Evolutionary conservation across 73 alveolate species (phyloP), one percentile per base, ranked within the genome.

Genomic region (Paramecium sonneborni): DNA sequence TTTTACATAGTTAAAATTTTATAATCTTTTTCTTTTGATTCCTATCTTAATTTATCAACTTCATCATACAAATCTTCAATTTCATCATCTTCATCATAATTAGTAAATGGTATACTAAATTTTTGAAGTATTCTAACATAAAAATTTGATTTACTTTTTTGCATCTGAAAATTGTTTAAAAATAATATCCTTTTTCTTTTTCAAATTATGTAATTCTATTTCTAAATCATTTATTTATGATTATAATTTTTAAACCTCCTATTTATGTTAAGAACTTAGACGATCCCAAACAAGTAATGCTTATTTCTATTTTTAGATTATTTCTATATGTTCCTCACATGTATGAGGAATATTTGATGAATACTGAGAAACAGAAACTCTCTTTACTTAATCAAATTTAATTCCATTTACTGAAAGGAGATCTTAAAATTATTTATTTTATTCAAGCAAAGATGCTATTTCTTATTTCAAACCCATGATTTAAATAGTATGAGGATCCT

Each of bases 401-500:
- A 72, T 30, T 10, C 57, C 58, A 72, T 72, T 72, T 11, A 28
- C 86, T 28, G 30, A 9, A 34, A 72, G 57, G 15, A 72, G 18
- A 11, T 72, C 35, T 72, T 72, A 28, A 28, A 72, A 72, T n/a
- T 34, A 72, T 8, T 85, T 21, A 14, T 86, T 57, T 48, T 93
- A 96, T 30, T 68, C 85, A 24, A 91, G 30, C n/a, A 95, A 21
- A 1, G 62, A 94, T 55, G 70, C 76, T 23, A 96, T 95, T 69
- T 97, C 85, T 52, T 96, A 93, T 76, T 95, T 94, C 24, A 97
- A 94, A 76, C 85, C 87, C 34, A 97, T 94, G 1, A 97, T 97
- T 69, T 93, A 74, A 30, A 98, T 98, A 18, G 96, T 90, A 57
- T 95, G 92, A 4, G 99, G 98, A 76, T 96, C 99, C 86, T 72